A percentile compares a stretch with the other conserved stretches of the same genome.
Evolutionary conservation across 495 filamentous ascomycete genomes (phyloP).

Genomic region (Aspergillus bridgeri): DNA sequence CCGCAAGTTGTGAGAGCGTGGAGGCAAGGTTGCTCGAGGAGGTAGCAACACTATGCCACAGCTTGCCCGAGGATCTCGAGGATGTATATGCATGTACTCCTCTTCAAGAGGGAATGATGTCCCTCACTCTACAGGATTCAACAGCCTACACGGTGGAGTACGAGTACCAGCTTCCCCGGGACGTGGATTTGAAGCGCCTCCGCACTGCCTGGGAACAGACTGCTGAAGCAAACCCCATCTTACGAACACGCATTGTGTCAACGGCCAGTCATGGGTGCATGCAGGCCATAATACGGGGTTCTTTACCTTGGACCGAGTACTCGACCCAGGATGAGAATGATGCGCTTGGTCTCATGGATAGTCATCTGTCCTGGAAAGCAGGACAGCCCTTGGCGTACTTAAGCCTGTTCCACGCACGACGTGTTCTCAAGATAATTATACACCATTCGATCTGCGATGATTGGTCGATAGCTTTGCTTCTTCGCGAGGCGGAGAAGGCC

Average conservation of each 20-base stretch:
- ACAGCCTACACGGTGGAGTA: constrained; percentile 29
- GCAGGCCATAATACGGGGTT: too few relatives aligned
- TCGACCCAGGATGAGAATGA: too few relatives aligned
- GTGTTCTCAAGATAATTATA: background rate
- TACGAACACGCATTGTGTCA: background rate
- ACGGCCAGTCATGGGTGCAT: background rate
- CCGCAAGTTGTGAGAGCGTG: too few relatives aligned
- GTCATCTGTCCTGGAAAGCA: background rate
- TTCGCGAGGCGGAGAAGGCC: background rate
- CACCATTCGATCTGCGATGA: background rate
- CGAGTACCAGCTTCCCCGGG: constrained; percentile 22
- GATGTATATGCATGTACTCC: background rate
- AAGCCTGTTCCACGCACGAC: background rate
- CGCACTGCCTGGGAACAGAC: constrained; percentile 36
- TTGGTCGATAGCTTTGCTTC: background rate
- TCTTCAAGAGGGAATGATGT: constrained; percentile 50
- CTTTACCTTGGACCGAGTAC: too few relatives aligned
- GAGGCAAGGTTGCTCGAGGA: too few relatives aligned
- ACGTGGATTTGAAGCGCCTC: constrained; percentile 30
- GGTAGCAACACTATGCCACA: too few relatives aligned
- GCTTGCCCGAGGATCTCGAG: background rate
- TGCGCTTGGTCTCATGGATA: too few relatives aligned
- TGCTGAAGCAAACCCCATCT: constrained; percentile 15
- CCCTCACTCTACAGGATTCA: constrained; percentile 33
- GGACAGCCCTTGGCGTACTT: background rate